These are phyloP conservation scores for Pueraria montana DNA, from an alignment of 306 rosid genomes.

Conservation along the genomic window DNA sequence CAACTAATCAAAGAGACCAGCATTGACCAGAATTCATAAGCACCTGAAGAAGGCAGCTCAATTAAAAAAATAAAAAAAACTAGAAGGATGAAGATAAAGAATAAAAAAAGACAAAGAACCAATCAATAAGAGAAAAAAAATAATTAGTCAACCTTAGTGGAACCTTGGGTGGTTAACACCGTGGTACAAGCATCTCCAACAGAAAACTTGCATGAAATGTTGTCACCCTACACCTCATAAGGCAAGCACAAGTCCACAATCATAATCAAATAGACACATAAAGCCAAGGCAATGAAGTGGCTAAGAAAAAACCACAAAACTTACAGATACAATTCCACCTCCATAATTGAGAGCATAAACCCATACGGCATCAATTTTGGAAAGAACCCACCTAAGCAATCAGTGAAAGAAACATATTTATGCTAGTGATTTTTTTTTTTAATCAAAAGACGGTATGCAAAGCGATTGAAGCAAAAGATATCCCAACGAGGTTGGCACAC, in stretches of 20 bases:
- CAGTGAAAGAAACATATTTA: slow-evolving; percentile 13
- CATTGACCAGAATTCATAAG: slow-evolving; percentile 30
- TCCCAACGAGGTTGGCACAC: too few relatives aligned
- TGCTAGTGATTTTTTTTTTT: slow-evolving; percentile 22
- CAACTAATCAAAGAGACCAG: not conserved
- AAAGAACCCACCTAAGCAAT: slow-evolving; percentile 79
- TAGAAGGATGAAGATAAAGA: not conserved
- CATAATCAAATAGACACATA: not conserved
- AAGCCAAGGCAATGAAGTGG: not conserved
- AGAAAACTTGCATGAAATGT: slow-evolving; percentile 66
- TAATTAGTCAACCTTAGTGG: slow-evolving; percentile 73
- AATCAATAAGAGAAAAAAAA: not conserved
- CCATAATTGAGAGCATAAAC: slow-evolving; percentile 86
- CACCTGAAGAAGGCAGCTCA: slow-evolving; percentile 8
- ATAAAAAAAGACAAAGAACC: too few relatives aligned
- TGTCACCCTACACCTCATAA: slow-evolving; percentile 73
- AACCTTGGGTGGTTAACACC: slow-evolving; percentile 88
- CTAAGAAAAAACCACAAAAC: slow-evolving; percentile 26
- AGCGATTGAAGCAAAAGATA: too few relatives aligned
- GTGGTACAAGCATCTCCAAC: slow-evolving; percentile 73
- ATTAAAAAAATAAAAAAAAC: slow-evolving; percentile 4
- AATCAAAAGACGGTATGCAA: too few relatives aligned
- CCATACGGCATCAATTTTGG: slow-evolving; percentile 85
- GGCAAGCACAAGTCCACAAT: slow-evolving; percentile 33
- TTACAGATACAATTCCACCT: slow-evolving; percentile 94